Percentiles rank a stretch among this genome's conserved stretches.
Conservation (phyloP, 1,284 basidiomycete species). For the Cutaneotrichosporon sp. region DNA sequence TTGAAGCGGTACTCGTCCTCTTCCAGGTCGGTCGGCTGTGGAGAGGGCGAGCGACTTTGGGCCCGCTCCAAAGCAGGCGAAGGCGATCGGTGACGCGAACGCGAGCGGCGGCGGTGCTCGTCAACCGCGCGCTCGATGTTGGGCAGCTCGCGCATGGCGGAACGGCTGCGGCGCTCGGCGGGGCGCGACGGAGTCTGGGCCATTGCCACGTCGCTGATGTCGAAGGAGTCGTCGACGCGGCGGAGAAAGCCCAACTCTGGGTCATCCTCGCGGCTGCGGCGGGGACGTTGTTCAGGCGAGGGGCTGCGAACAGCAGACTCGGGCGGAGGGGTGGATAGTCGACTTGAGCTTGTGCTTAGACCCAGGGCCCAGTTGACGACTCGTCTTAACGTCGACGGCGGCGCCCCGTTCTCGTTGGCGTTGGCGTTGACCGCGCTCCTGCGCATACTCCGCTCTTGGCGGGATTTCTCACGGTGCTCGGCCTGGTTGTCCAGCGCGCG, state of each 20-base stretch:
- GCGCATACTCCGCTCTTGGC: background rate
- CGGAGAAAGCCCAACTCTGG: slow-evolving; percentile 1
- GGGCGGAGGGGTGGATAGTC: background rate
- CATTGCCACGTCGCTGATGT: slow-evolving; percentile 9
- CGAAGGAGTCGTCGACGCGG: slow-evolving; percentile 9
- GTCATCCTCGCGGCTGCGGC: background rate
- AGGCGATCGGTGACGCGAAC: background rate
- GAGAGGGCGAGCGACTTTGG: background rate
- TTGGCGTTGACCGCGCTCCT: background rate
- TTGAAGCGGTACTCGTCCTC: slow-evolving; percentile 8
- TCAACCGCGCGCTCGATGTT: background rate
- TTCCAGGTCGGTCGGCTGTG: background rate
- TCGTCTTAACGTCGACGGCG: slow-evolving; percentile 11
- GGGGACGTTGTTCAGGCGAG: background rate
- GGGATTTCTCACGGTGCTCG: background rate
- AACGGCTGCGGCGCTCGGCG: no score
- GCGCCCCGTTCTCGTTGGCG: background rate
- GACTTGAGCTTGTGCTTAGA: no score
- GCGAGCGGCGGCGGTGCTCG: background rate
- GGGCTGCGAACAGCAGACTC: background rate
- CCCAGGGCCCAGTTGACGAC: slow-evolving; percentile 13
- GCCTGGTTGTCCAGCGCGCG: background rate
- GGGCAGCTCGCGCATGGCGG: background rate
- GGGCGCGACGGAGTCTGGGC: slow-evolving; percentile 11
- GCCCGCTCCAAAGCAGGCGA: background rate